Conservation (phyloP, 371 early-diverging fungal species). For the Apophysomyces ossiformis region DNA sequence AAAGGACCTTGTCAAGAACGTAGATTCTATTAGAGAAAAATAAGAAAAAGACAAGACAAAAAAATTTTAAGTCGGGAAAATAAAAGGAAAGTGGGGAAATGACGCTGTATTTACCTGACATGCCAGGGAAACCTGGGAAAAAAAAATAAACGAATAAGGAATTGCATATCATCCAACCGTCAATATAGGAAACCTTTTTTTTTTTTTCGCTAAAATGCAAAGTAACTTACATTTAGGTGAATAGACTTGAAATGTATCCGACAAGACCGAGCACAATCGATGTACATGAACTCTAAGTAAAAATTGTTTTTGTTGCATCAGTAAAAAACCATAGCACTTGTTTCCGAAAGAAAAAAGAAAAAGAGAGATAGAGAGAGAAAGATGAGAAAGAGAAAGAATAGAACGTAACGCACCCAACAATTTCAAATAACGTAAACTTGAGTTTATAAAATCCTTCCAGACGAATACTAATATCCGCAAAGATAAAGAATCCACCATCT, state of each 20-base stretch:
- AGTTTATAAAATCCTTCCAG: constrained; percentile 88
- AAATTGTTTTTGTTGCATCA: neutral
- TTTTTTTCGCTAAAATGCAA: neutral
- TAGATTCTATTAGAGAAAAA: constrained; percentile 26
- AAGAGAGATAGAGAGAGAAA: neutral
- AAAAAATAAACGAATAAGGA: neutral
- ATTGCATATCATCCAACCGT: neutral
- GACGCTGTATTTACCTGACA: constrained; percentile 62
- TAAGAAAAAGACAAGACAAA: neutral
- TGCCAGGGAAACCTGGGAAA: constrained; percentile 74
- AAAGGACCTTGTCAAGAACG: constrained; percentile 34
- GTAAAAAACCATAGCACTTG: too few relatives aligned
- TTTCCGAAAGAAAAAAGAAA: neutral
- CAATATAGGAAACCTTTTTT: neutral
- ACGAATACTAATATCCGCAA: constrained; percentile 91
- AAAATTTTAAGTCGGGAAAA: neutral
- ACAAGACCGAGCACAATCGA: constrained; percentile 38
- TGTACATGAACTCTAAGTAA: constrained; percentile 32
- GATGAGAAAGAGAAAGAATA: too few relatives aligned
- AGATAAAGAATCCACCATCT: constrained; percentile 96
- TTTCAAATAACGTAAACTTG: constrained; percentile 89
- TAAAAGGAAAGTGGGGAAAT: neutral
- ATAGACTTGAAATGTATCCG: constrained; percentile 77
- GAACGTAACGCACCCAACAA: constrained; percentile 58
- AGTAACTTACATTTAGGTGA: constrained; percentile 71